Conservation (phyloP, 1,284 basidiomycete species). For the Melampsora occidentalis region DNA sequence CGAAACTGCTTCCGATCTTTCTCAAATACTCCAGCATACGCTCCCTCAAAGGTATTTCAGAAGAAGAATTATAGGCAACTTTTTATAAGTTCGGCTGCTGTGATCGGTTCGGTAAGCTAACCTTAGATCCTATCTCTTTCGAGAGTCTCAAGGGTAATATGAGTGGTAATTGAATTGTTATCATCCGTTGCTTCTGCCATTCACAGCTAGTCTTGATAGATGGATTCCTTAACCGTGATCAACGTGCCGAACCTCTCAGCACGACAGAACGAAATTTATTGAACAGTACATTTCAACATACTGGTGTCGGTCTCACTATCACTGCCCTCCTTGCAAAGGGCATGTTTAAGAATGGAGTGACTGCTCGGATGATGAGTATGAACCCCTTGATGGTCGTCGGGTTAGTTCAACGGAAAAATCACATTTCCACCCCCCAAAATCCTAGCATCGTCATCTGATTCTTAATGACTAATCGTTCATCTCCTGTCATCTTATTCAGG, state of each 20-base stretch:
- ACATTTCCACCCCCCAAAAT: conserved; percentile 68
- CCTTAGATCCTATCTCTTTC: no score
- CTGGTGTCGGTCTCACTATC: conserved; percentile 25
- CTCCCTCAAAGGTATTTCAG: not conserved
- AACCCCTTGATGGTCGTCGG: conserved; percentile 29
- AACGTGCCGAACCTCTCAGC: conserved; percentile 21
- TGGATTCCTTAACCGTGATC: conserved; percentile 35
- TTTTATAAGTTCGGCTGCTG: not conserved
- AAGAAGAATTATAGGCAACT: conserved; percentile 1
- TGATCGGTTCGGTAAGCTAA: not conserved
- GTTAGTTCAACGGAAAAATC: not conserved
- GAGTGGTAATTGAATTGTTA: no score
- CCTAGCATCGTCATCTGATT: conserved; percentile 81
- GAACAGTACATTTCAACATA: conserved; percentile 31
- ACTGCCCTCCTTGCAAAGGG: conserved; percentile 22
- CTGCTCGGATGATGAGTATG: conserved; percentile 29
- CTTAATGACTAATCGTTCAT: conserved; percentile 2
- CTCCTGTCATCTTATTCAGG: not conserved
- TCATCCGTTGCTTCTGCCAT: not conserved
- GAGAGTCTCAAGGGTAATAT: no score
- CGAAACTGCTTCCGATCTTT: no score
- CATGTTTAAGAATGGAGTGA: conserved; percentile 32
- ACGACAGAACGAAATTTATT: conserved; percentile 21
- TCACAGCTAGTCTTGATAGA: conserved; percentile 28
- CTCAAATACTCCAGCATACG: no score